These are phyloP conservation scores for Tetracladium setigerum DNA, from an alignment of 495 filamentous ascomycete genomes.

Conservation along the genomic window DNA sequence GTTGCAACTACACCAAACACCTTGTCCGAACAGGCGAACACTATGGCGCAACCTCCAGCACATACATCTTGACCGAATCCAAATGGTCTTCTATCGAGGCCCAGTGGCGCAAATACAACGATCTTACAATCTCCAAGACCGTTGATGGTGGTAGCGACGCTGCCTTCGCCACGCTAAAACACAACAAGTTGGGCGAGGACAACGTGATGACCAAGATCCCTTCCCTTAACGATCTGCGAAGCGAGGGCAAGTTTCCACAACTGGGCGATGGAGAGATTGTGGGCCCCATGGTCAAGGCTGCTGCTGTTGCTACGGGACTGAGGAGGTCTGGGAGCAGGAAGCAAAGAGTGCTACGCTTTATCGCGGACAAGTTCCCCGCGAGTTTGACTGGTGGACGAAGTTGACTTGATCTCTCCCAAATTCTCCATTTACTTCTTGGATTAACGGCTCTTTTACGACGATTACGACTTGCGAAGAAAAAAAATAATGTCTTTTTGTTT, in stretches of 20 bases:
- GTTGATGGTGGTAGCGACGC: conserved; percentile 28
- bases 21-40: conserved; percentile 80
- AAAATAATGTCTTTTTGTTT: background rate
- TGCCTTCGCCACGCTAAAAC: conserved; percentile 23
- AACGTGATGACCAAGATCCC: conserved; percentile 49
- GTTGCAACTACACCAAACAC: conserved; percentile 76
- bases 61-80: conserved; percentile 68
- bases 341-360: conserved; percentile 32
- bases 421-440: too few relatives aligned
- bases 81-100: conserved; percentile 78
- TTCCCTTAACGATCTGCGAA: conserved; percentile 50
- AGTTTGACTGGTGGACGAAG: conserved; percentile 15
- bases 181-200: conserved; percentile 16
- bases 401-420: background rate
- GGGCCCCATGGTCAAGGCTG: conserved; percentile 75
- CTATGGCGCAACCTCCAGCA: conserved; percentile 77
- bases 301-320: conserved; percentile 14
- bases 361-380: conserved; percentile 23
- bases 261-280: conserved; percentile 88
- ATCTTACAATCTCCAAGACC: conserved; percentile 43
- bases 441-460: background rate
- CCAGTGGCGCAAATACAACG: conserved; percentile 59
- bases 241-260: conserved; percentile 77
- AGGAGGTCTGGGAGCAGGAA: conserved; percentile 27
- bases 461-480: background rate